phyloP scores from a whole-genome alignment of 805 yeast species.

The Zygoascus bituminiphila region DNA sequence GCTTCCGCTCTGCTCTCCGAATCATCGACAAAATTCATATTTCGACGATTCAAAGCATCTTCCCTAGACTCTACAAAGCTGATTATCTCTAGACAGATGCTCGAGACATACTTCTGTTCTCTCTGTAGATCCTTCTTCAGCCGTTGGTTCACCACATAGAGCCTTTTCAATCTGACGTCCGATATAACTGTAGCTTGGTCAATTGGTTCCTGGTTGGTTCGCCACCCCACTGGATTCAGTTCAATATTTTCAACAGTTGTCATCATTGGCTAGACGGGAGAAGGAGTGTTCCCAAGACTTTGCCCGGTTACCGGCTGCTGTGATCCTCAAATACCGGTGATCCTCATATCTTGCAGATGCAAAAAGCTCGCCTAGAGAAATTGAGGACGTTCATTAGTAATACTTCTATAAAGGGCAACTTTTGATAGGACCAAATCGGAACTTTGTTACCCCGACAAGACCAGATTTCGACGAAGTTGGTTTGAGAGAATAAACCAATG shows the following conservation, averaged over 20 bases:
- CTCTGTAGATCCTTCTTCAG: slow-evolving; percentile 13
- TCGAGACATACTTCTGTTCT: slow-evolving; percentile 14
- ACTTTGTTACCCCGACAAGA: too few species aligned
- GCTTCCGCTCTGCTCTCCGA: background rate
- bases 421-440: background rate
- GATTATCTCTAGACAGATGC: slow-evolving; percentile 14
- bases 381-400: background rate
- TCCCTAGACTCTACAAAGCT: slow-evolving; percentile 7
- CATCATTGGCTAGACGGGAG: too few species aligned
- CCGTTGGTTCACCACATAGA: slow-evolving; percentile 13
- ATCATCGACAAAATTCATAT: slow-evolving; percentile 9
- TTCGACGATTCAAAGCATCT: slow-evolving; percentile 10
- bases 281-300: background rate
- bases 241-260: background rate
- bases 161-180: slow-evolving; percentile 7
- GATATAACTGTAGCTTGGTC: background rate
- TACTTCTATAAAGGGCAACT: background rate
- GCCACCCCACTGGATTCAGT: background rate
- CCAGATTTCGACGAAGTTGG: too few species aligned
- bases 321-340: background rate
- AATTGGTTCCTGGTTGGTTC: background rate
- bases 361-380: background rate
- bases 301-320: background rate
- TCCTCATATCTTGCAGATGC: background rate
- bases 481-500: too few species aligned